Evolutionary conservation across 441 rosid species (phyloP), one percentile per base, ranked within the genome.

Genomic region (Eruca vesicaria): DNA sequence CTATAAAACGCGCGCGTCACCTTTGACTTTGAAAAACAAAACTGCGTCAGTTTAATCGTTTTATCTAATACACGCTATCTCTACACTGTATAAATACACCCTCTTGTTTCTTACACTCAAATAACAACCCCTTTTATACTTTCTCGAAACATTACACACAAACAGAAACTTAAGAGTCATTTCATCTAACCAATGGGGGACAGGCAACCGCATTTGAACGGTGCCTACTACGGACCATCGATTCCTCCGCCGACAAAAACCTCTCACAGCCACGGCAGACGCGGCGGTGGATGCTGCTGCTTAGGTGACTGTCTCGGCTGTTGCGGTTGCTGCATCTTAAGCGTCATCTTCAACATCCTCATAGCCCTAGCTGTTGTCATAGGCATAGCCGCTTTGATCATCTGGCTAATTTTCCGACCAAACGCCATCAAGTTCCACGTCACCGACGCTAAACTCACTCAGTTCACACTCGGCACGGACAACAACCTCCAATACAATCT

Each of bases 321-420:
- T 2, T 85, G 92, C 71, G 79, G 85, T 41, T 86, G 86, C 82
- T 89, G 91, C 77, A 77, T 89, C 53, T 52, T 89, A 45, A 82
- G 69, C 58, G 66, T 87, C 78, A 60, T 89, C 59, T 63, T 82
- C 75, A 78, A 88, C 66, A 58, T 89, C 68, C 32, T 90, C 61
- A 7, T 85, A 53, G n/a, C 92, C 52, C 10, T 78, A 48, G 82
- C 75, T 1, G 6, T 86, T 59, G 3, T 83, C 38, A 0, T 83
- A 18, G 92, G 87, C 74, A 78, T 90, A 9, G 86, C 84, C 19
- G 82, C 78, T 48, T 43, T 89, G 53, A 60, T 87, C 76, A 69
- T 91, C 78, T 91, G 97, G 97, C 87, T 89, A 38, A 79, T 91
- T n/a, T 81, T 90, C 85, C 88, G 94, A 23, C 97, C 96, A 60